Conservation (phyloP, 139 green algal genomes). For the Desmodesmus armatus region DNA sequence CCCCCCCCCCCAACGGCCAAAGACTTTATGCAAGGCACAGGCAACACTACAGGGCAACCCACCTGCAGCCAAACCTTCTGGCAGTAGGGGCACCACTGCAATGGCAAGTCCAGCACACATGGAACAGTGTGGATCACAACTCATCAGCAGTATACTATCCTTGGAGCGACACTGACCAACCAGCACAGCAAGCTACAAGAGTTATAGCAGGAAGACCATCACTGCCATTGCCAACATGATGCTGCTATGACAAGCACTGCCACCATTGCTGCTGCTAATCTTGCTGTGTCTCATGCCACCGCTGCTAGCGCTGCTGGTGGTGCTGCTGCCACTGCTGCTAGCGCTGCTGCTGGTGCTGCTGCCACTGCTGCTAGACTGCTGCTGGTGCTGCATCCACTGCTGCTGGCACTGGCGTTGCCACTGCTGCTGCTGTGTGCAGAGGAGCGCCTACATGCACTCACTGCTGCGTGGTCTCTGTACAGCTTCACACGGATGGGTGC, state of each 20-base stretch:
- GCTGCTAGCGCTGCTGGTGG: too few species aligned
- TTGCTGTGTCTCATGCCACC: background rate
- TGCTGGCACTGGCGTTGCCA: background rate
- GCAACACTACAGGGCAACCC: background rate
- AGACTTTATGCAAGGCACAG: too few species aligned
- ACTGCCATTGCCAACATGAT: too few species aligned
- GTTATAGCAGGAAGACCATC: too few species aligned
- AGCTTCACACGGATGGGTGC: constrained; percentile 69
- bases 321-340: background rate
- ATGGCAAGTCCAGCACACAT: background rate
- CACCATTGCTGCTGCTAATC: background rate
- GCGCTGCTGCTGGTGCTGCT: background rate
- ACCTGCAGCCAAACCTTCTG: constrained; percentile 58
- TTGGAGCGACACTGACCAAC: too few species aligned
- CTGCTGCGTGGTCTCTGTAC: constrained; percentile 70
- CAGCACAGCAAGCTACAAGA: too few species aligned
- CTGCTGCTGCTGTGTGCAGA: background rate
- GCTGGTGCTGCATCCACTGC: constrained; percentile 33
- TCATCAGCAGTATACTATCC: too few species aligned
- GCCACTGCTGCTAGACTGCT: background rate
- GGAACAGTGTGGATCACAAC: too few species aligned
- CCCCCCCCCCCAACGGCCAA: too few species aligned
- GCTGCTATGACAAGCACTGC: too few species aligned
- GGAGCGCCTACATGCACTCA: too few species aligned
- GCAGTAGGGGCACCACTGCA: constrained; percentile 73